Conservation (phyloP, 208 protist species). For the Porcisia hertigi region DNA sequence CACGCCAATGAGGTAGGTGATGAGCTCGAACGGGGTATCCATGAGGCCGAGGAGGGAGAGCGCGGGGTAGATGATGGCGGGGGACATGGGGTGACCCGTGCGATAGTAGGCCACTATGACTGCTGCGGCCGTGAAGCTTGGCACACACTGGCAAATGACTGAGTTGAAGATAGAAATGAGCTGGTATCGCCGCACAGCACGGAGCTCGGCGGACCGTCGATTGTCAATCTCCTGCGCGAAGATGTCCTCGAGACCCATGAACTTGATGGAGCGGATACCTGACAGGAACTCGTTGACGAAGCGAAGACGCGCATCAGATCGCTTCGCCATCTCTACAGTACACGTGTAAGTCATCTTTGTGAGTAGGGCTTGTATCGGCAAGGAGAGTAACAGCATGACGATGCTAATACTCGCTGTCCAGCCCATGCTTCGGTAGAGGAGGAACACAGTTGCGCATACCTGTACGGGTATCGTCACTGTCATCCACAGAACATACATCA, state of each 20-base stretch:
- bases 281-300: slow-evolving; percentile 91
- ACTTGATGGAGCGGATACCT: slow-evolving; percentile 93
- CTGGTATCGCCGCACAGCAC: slow-evolving; percentile 38
- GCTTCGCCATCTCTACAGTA: slow-evolving; percentile 22
- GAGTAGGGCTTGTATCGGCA: slow-evolving; percentile 71
- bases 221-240: slow-evolving; percentile 50
- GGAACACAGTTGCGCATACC: slow-evolving; percentile 59
- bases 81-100: slow-evolving; percentile 61
- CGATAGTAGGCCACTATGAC: slow-evolving; percentile 61
- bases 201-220: slow-evolving; percentile 48
- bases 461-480: slow-evolving; percentile 43
- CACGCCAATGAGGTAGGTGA: slow-evolving; percentile 66
- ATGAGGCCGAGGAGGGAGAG: slow-evolving; percentile 32
- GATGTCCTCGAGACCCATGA: slow-evolving; percentile 89
- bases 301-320: slow-evolving; percentile 90
- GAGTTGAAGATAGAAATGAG: slow-evolving; percentile 34
- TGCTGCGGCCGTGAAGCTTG: slow-evolving; percentile 49
- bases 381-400: slow-evolving; percentile 54
- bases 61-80: slow-evolving; percentile 58
- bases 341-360: slow-evolving; percentile 35
- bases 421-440: slow-evolving; percentile 53
- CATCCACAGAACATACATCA: slow-evolving; percentile 10
- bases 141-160: slow-evolving; percentile 54
- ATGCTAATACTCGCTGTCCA: slow-evolving; percentile 69
- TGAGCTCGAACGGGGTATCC: slow-evolving; percentile 65